Base-by-base conservation (phyloP, 1,139 yeast genomes). In the Candida tropicalis region DNA sequence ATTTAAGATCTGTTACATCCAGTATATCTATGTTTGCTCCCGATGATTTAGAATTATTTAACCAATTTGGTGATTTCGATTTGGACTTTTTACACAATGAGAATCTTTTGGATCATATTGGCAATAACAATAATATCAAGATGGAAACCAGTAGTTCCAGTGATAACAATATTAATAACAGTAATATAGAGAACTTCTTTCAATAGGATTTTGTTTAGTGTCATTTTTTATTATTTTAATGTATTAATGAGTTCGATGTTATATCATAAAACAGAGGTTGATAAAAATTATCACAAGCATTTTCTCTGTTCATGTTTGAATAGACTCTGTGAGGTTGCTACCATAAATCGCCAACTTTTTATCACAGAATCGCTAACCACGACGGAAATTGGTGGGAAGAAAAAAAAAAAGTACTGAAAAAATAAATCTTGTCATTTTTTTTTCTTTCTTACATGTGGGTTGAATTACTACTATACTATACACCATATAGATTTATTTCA, bases 1-100 rank as follows among this genome's bases (percentile, higher is more conserved):
- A 17, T 13, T 23, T 22, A 12, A 10, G 34, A 5, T 17, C 35
- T 4, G 9, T 34, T 6, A 15, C 35, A 9, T 40, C 44, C 13
- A 37, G 26, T 23, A 27, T 39, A 10, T 32, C 36, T 9, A 37
- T 36, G 15, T 26, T 38, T 35, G 29, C 25, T 15, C 13, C 26
- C 15, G 40, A 39, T 13, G 37, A 39, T 24, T 43, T 49, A 16
- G 53, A 48, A 36, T 35, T 46, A n/a, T 42, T 49, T 7, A 47
- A 43, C 22, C 52, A 48, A 39, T 48, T 48, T 28, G 42, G 34
- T 28, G 54, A 51, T 20, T 59, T 68, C 44, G 68, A 68, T 46
- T 60, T 69, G 40, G 73, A 68, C 38, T 62, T 68, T 42, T 54
- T 69, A 33, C 60, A 59, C 35, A 68, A 64, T 44, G 67, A 66